Evolutionary conservation across 2,329 filamentous ascomycete species (phyloP).

Genomic region (Stachybotrys chartarum): DNA sequence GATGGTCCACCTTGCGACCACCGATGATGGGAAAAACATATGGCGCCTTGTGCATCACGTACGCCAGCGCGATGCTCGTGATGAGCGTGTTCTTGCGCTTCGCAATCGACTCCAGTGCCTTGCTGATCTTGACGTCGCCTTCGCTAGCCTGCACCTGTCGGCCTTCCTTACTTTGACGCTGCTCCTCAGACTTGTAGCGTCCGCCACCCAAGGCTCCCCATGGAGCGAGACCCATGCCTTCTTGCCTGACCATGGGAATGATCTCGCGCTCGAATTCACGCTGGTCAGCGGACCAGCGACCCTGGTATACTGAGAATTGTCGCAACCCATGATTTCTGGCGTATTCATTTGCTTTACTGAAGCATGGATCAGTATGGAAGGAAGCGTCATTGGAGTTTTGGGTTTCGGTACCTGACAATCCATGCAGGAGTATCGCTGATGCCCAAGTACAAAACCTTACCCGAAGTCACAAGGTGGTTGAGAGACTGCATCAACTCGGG

Average conservation of each 20-base stretch:
- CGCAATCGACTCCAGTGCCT: constrained; percentile 42
- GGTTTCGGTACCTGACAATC: constrained; percentile 39
- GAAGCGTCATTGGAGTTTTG: background rate
- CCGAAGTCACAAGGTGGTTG: constrained; percentile 49
- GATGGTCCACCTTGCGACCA: constrained; percentile 60
- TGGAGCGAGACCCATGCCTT: constrained; percentile 46
- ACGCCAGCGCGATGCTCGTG: constrained; percentile 56
- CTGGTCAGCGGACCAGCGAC: constrained; percentile 29
- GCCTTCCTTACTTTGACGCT: constrained; percentile 25
- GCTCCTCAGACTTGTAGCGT: constrained; percentile 33
- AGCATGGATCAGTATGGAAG: background rate
- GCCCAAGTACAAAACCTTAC: constrained; percentile 61
- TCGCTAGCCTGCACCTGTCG: constrained; percentile 35
- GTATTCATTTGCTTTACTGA: constrained; percentile 57
- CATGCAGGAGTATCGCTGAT: constrained; percentile 64
- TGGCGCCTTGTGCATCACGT: constrained; percentile 64
- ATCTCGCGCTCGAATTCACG: constrained; percentile 36
- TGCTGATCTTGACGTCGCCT: constrained; percentile 43
- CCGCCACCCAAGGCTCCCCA: constrained; percentile 51
- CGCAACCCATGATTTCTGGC: constrained; percentile 63
- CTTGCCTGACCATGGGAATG: constrained; percentile 33
- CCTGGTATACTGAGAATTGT: constrained; percentile 52
- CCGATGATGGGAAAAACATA: constrained; percentile 70
- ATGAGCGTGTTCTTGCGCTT: constrained; percentile 32
- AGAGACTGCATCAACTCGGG: constrained; percentile 63